Conservation (phyloP, 768 basidiomycete genomes). For the Calvatia gigantea region DNA sequence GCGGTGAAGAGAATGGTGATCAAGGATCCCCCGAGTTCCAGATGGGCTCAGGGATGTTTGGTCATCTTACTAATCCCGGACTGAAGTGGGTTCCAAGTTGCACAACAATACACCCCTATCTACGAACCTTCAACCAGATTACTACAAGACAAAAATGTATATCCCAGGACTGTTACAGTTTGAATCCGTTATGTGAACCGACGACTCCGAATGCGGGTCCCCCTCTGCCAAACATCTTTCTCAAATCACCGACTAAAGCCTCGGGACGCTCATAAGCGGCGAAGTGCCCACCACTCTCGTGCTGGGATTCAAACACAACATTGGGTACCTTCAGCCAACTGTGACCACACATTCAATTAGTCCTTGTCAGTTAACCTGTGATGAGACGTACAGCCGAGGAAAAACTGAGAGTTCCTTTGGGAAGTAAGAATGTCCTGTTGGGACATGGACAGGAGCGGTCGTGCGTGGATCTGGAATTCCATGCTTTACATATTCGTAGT, state of each 20-base stretch:
- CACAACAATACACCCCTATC: no score
- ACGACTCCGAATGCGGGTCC: conserved; percentile 49
- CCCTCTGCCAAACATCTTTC: conserved; percentile 53
- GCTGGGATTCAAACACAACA: conserved; percentile 45
- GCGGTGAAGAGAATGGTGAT: no score
- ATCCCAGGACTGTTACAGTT: neutral
- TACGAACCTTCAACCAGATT: no score
- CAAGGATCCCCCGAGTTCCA: no score
- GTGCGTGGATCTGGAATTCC: conserved; percentile 5
- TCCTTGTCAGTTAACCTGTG: neutral
- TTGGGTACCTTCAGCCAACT: conserved; percentile 40
- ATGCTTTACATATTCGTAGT: conserved; percentile 41
- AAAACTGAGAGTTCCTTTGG: conserved; percentile 39
- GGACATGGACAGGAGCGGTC: conserved; percentile 28
- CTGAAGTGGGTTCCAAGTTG: no score
- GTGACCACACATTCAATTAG: neutral
- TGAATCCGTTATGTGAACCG: conserved; percentile 36
- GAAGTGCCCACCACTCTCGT: conserved; percentile 56
- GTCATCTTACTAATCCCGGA: no score
- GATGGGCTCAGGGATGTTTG: no score
- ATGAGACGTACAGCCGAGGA: conserved; percentile 27
- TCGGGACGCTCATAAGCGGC: conserved; percentile 49
- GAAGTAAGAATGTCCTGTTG: conserved; percentile 48
- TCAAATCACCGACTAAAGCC: conserved; percentile 43
- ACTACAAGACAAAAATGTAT: neutral